Evolutionary conservation across 306 rosid genomes (phyloP).

Genomic region (Lathyrus oleraceus): DNA sequence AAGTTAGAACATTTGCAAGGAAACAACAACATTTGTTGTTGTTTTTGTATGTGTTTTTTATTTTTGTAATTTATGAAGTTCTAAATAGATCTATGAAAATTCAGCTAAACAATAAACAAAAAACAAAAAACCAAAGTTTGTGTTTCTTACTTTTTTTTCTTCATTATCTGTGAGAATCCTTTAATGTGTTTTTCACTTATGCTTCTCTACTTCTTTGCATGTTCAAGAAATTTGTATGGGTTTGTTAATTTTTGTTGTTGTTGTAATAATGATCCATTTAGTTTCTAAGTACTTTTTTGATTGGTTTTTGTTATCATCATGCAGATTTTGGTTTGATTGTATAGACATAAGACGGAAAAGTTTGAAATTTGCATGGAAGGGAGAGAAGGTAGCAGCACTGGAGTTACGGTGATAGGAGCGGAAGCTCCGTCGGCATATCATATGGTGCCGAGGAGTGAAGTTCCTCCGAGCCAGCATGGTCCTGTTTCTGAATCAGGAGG

Average conservation of each 20-base stretch:
- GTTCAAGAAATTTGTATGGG: slow-evolving; percentile 31
- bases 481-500: slow-evolving; percentile 21
- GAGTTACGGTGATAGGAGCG: slow-evolving; percentile 79
- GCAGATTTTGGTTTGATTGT: slow-evolving; percentile 50
- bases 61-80: slow-evolving; percentile 23
- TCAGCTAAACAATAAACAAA: slow-evolving; percentile 19
- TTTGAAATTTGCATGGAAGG: slow-evolving; percentile 60
- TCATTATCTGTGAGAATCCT: slow-evolving; percentile 14
- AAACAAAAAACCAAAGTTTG: slow-evolving; percentile 19
- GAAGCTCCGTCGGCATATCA: slow-evolving; percentile 85
- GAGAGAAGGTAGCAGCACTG: slow-evolving; percentile 62
- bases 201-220: slow-evolving; percentile 2
- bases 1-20: slow-evolving; percentile 18
- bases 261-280: too few relatives aligned
- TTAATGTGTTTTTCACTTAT: slow-evolving; percentile 34
- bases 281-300: not conserved
- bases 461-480: slow-evolving; percentile 41
- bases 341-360: slow-evolving; percentile 18
- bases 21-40: not conserved
- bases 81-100: slow-evolving; percentile 32
- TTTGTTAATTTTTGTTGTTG: not conserved
- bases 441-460: slow-evolving; percentile 72
- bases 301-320: slow-evolving; percentile 16
- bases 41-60: not conserved
- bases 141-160: not conserved